These are phyloP conservation scores for Zizania latifolia DNA, from an alignment of 176 grass and related monocot species.

Conservation along the genomic window DNA sequence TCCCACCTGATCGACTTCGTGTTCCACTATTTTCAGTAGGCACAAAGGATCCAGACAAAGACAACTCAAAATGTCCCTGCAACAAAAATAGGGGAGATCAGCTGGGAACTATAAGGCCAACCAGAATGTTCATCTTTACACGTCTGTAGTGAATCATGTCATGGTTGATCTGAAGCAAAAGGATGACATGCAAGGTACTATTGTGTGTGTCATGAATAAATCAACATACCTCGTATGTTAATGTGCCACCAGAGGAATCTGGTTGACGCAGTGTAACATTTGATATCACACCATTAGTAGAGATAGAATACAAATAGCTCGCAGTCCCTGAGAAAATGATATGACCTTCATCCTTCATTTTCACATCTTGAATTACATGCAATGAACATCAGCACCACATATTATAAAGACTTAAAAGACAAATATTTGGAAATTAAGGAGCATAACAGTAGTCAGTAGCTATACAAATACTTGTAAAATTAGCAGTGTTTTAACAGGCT, in stretches of 20 bases:
- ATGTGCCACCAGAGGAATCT: conserved; percentile 89
- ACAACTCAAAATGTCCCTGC: conserved; percentile 89
- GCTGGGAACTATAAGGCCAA: background rate
- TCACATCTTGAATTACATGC: conserved; percentile 57
- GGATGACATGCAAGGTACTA: background rate
- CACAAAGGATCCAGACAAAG: conserved; percentile 92
- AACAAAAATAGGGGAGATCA: conserved; percentile 6
- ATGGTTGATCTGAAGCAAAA: background rate
- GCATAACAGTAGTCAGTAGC: background rate
- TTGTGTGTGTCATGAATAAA: background rate
- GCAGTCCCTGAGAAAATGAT: conserved; percentile 82
- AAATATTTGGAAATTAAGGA: background rate
- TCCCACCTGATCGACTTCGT: conserved; percentile 77
- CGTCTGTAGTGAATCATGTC: background rate
- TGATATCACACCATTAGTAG: conserved; percentile 81
- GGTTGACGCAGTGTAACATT: conserved; percentile 87
- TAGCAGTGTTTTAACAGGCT: background rate
- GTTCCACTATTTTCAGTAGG: conserved; percentile 70
- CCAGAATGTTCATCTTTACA: background rate
- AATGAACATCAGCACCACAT: too few species aligned
- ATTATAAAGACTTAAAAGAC: background rate
- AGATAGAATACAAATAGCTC: conserved; percentile 83
- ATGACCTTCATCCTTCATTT: conserved; percentile 94
- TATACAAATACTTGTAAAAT: background rate
- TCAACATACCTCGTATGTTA: conserved; percentile 81